Base-by-base conservation (phyloP, 495 filamentous ascomycete species). In the Neurospora intermedia region DNA sequence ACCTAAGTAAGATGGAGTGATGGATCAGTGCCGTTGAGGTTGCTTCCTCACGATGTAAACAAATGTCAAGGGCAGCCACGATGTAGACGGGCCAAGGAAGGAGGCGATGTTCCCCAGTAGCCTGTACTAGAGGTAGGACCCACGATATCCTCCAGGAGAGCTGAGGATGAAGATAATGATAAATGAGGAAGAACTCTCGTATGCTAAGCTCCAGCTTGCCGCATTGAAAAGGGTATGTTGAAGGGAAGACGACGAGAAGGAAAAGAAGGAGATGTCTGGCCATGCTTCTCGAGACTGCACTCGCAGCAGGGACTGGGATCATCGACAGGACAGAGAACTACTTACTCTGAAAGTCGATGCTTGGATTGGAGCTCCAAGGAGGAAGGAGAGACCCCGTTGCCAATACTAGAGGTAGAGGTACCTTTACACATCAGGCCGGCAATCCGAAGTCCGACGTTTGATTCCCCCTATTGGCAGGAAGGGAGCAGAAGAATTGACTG, bases 31-130 rank as follows among this genome's bases (percentile, higher is more conserved):
- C 13, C 54, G 27, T 66, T 18, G 54, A 66, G 54, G 54, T 66
- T 66, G 69, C 35, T 70, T 70, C 69, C 69, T 74, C 48, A 72
- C 70, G 70, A 43, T 73, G 45, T 66, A 66, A 66, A 66, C 54
- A 66, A 66, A 66, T 66, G 54, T 66, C 27, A 6, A 66, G 27
- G 27, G 54, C 54, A 66, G 54, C 54, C 54, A 66, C 54, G 54
- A 66, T 35, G 54, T 66, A 35, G 54, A 18, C 54, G 18, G 27
- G 54, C 27, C 6, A 66, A 66, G 54, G 54, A 66, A 66, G 27
- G 54, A 66, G 54, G 23, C 15, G 54, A 66, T 62, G 54, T 66
- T 38, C 6, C 54, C 27, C 54, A 18, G 54, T 35, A 66, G 54
- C 27, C 15, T 66, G 27, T 27, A 35, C 54, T 27, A 31, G 3